phyloP scores from a whole-genome alignment of 305 asterid genomes.

The Solanum aculeatissimum region DNA sequence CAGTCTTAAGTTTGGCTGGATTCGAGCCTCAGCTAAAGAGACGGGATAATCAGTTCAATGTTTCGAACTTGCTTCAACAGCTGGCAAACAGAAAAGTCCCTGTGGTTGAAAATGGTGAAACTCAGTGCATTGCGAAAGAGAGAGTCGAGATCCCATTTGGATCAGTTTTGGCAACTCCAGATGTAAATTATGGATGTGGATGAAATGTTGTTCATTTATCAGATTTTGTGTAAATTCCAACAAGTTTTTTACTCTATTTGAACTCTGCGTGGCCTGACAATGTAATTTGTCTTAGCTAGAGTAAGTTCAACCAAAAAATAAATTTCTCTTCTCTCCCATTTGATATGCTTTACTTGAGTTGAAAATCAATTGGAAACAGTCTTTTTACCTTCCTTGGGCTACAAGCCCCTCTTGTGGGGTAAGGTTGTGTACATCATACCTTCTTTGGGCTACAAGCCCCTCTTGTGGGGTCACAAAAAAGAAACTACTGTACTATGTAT shows the following conservation, averaged over 20 bases:
- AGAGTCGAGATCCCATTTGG: slow-evolving; percentile 82
- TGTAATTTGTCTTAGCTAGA: neutral
- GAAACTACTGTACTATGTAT: neutral
- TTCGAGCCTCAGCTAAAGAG: slow-evolving; percentile 56
- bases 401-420: neutral
- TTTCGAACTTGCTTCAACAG: slow-evolving; percentile 29
- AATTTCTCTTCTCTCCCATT: neutral
- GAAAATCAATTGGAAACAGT: neutral
- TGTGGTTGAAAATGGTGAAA: slow-evolving; percentile 63
- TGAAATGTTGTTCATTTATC: slow-evolving; percentile 15
- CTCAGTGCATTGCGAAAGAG: slow-evolving; percentile 70
- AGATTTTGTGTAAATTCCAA: neutral
- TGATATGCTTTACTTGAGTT: neutral
- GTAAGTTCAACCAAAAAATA: neutral
- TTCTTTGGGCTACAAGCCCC: neutral
- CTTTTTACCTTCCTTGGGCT: neutral
- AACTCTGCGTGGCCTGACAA: neutral
- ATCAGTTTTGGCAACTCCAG: slow-evolving; percentile 51
- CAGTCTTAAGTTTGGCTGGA: slow-evolving; percentile 65
- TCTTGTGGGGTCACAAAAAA: neutral
- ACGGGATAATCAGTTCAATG: slow-evolving; percentile 34
- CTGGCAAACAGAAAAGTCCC: slow-evolving; percentile 40
- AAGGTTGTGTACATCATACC: no score
- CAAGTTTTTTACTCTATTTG: neutral
- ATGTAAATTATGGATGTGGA: slow-evolving; percentile 87